Evolutionary conservation across 805 yeast genomes (phyloP).

Genomic region (Saccharomycopsis sp.): DNA sequence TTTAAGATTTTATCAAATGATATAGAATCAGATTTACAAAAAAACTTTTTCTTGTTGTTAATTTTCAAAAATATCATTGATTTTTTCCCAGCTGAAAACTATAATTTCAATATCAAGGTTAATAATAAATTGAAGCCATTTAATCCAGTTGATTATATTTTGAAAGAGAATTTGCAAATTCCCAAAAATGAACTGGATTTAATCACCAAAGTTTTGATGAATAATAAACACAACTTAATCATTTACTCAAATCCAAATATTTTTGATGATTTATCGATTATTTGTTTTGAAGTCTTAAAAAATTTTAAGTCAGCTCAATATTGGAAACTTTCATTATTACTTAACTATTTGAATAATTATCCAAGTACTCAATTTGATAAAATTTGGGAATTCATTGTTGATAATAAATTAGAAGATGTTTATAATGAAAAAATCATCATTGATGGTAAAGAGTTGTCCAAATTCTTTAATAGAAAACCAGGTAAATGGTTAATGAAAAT

Average conservation of each 20-base stretch:
- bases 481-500: conserved; percentile 79
- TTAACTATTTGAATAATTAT: conserved; percentile 11
- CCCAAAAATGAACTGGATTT: conserved; percentile 13
- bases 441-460: conserved; percentile 63
- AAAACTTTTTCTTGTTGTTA: conserved; percentile 9
- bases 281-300: conserved; percentile 12
- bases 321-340: conserved; percentile 14
- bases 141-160: conserved; percentile 12
- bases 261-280: conserved; percentile 3
- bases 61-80: conserved; percentile 9
- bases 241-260: conserved; percentile 2
- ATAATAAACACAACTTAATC: conserved; percentile 2
- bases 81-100: conserved; percentile 1
- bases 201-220: conserved; percentile 8
- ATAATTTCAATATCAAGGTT: not conserved
- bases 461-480: conserved; percentile 45
- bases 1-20: no score
- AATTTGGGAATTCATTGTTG: conserved; percentile 23
- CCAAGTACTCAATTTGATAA: conserved; percentile 15
- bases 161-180: conserved; percentile 15
- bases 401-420: conserved; percentile 30
- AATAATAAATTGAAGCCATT: not conserved
- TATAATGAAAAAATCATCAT: conserved; percentile 51
- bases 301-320: conserved; percentile 5
- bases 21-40: no score